These are phyloP conservation scores for Neocatenulostroma microsporum DNA, from an alignment of 2,329 filamentous ascomycete species.

Conservation along the genomic window DNA sequence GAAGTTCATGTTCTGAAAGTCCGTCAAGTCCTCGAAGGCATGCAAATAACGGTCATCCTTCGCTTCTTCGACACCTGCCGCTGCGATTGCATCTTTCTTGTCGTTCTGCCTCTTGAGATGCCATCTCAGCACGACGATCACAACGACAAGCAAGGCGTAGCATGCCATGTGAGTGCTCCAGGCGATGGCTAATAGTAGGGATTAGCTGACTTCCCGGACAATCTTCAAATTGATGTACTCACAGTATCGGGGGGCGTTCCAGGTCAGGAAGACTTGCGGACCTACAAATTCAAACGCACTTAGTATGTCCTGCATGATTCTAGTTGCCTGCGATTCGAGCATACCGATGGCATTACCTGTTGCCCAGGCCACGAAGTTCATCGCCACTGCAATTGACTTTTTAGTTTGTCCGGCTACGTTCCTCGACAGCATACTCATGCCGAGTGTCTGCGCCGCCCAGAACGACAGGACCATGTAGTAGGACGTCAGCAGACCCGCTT, in stretches of 20 bases:
- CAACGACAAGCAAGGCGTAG: constrained; percentile 46
- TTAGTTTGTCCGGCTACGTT: constrained; percentile 69
- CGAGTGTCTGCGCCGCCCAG: constrained; percentile 53
- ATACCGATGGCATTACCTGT: constrained; percentile 60
- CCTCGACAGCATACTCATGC: constrained; percentile 31
- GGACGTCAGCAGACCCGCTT: constrained; percentile 59
- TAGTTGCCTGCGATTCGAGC: neutral
- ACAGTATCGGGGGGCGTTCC: constrained; percentile 58
- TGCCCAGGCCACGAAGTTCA: constrained; percentile 64
- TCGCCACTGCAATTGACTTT: constrained; percentile 59
- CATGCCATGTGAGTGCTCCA: constrained; percentile 63
- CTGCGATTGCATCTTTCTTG: constrained; percentile 29
- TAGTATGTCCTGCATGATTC: neutral
- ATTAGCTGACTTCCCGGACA: too few relatives aligned
- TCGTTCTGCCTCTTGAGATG: constrained; percentile 37
- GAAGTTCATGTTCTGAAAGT: constrained; percentile 12
- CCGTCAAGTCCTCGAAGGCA: constrained; percentile 28
- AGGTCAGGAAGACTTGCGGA: constrained; percentile 56
- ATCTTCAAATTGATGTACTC: too few relatives aligned
- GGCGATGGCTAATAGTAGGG: too few relatives aligned
- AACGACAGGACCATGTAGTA: constrained; percentile 74
- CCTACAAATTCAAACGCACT: constrained; percentile 34
- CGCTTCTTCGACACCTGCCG: constrained; percentile 17
- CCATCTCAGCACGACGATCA: constrained; percentile 36
- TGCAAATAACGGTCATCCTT: constrained; percentile 23